Evolutionary conservation across 139 green algal genomes (phyloP).

Genomic region (Coelastrella sp.): DNA sequence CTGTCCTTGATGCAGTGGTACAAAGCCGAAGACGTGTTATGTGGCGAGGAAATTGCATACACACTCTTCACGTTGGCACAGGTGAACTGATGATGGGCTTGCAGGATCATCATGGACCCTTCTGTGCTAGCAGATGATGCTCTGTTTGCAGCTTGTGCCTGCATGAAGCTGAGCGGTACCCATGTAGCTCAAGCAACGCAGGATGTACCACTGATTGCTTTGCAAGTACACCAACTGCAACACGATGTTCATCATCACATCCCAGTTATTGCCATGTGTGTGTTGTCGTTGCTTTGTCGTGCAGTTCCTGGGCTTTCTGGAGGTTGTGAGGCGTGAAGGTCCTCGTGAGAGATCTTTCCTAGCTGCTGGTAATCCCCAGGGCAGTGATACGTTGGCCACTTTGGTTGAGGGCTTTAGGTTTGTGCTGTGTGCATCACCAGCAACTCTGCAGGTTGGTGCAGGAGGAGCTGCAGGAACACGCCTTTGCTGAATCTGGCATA

Average conservation of each 20-base stretch:
- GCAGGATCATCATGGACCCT: too few species aligned
- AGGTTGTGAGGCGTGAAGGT: constrained; percentile 76
- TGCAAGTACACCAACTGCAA: too few species aligned
- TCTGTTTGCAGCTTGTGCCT: too few species aligned
- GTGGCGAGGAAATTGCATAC: constrained; percentile 66
- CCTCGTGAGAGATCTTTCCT: constrained; percentile 74
- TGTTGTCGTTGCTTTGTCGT: neutral
- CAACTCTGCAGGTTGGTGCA: constrained; percentile 52
- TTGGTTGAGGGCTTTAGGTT: constrained; percentile 78
- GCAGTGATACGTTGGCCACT: constrained; percentile 65
- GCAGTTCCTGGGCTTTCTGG: constrained; percentile 81
- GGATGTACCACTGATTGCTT: too few species aligned
- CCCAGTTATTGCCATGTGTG: neutral
- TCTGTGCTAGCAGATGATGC: too few species aligned
- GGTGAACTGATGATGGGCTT: constrained; percentile 30
- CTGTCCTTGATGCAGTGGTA: constrained; percentile 30
- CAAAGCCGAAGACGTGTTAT: constrained; percentile 37
- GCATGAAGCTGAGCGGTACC: too few species aligned
- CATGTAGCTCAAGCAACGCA: too few species aligned
- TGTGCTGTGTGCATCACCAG: constrained; percentile 63
- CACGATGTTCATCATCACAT: too few species aligned
- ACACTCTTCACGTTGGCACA: constrained; percentile 69
- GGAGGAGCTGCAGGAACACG: too few species aligned
- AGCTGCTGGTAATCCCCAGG: constrained; percentile 51
- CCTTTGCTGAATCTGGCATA: too few species aligned